A percentile compares a stretch with the other conserved stretches of the same genome.
Evolutionary conservation across 2,329 filamentous ascomycete genomes (phyloP).

Genomic region (Coniochaeta pulveracea): DNA sequence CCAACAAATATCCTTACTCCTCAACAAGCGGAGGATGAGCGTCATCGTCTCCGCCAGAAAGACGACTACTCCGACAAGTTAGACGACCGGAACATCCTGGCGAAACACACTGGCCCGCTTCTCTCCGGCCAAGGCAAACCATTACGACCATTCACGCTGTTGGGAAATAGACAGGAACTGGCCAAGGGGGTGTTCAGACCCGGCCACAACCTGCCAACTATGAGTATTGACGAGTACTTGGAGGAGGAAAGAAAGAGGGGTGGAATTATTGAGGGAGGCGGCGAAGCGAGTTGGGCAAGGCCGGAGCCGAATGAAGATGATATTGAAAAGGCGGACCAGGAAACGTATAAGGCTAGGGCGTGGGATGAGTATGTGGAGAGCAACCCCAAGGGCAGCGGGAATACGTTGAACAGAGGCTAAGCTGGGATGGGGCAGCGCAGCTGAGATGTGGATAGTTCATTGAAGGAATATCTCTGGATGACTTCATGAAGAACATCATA

Average conservation of each 20-base stretch:
- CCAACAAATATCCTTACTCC: slow-evolving; percentile 27
- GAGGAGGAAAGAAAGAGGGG: slow-evolving; percentile 80
- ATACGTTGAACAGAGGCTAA: slow-evolving; percentile 68
- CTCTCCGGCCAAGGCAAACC: slow-evolving; percentile 73
- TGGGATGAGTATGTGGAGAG: slow-evolving; percentile 94
- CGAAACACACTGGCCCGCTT: slow-evolving; percentile 52
- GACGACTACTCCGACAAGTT: slow-evolving; percentile 58
- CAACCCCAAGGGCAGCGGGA: slow-evolving; percentile 75
- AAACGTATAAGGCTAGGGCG: slow-evolving; percentile 83
- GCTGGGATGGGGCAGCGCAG: too few species aligned
- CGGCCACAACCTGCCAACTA: slow-evolving; percentile 89
- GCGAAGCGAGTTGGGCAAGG: slow-evolving; percentile 57
- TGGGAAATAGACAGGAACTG: slow-evolving; percentile 65
- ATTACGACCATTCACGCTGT: slow-evolving; percentile 79
- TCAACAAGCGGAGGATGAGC: slow-evolving; percentile 27
- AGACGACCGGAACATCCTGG: slow-evolving; percentile 49
- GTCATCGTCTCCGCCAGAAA: slow-evolving; percentile 20
- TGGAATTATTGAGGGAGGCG: slow-evolving; percentile 84
- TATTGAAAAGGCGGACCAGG: slow-evolving; percentile 73
- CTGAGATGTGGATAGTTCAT: too few species aligned
- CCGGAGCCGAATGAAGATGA: slow-evolving; percentile 83
- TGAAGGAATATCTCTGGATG: too few species aligned
- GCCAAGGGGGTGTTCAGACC: slow-evolving; percentile 75
- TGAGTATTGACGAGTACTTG: slow-evolving; percentile 96
- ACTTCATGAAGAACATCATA: too few species aligned